A percentile compares a stretch with the other conserved stretches of the same genome.
phyloP scores from a whole-genome alignment of 192 early-diverging fungal genomes.

The Coemansia umbellata region DNA sequence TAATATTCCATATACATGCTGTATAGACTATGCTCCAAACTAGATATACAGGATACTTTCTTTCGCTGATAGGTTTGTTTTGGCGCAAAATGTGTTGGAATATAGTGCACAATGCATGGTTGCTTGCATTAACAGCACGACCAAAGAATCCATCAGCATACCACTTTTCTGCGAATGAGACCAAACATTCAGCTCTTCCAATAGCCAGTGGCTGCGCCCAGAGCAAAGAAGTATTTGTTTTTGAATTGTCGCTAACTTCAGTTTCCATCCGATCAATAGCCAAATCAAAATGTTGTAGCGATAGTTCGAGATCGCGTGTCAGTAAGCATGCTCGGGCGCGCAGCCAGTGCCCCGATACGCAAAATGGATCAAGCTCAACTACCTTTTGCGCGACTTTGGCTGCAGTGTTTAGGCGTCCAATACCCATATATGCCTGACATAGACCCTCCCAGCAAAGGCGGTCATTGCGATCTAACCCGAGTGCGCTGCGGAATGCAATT shows the following conservation, averaged over 20 bases:
- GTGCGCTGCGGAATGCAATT: conserved; percentile 71
- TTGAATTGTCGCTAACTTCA: not conserved
- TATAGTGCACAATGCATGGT: conserved; percentile 41
- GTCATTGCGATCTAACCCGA: conserved; percentile 69
- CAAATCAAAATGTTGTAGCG: conserved; percentile 12
- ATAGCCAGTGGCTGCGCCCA: conserved; percentile 21
- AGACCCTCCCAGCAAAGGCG: conserved; percentile 73
- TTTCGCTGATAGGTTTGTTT: no score
- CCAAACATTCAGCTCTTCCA: conserved; percentile 25
- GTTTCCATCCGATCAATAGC: conserved; percentile 5
- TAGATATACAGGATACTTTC: conserved; percentile 35
- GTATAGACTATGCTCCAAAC: conserved; percentile 62
- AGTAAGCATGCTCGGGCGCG: conserved; percentile 18
- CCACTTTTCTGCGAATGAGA: conserved; percentile 24
- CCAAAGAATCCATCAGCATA: conserved; percentile 59
- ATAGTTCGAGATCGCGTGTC: conserved; percentile 7
- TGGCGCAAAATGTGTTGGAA: conserved; percentile 6
- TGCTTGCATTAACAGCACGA: conserved; percentile 57
- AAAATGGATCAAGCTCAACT: conserved; percentile 59
- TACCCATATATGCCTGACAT: conserved; percentile 67
- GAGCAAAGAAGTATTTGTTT: not conserved
- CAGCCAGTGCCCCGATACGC: conserved; percentile 37
- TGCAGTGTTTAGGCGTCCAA: conserved; percentile 52
- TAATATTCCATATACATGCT: conserved; percentile 49
- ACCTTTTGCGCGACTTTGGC: conserved; percentile 65